A percentile compares a stretch with the other conserved stretches of the same genome.
These are phyloP conservation scores for Monilinia polystroma DNA, from an alignment of 2,329 filamentous ascomycete genomes.

Conservation along the genomic window DNA sequence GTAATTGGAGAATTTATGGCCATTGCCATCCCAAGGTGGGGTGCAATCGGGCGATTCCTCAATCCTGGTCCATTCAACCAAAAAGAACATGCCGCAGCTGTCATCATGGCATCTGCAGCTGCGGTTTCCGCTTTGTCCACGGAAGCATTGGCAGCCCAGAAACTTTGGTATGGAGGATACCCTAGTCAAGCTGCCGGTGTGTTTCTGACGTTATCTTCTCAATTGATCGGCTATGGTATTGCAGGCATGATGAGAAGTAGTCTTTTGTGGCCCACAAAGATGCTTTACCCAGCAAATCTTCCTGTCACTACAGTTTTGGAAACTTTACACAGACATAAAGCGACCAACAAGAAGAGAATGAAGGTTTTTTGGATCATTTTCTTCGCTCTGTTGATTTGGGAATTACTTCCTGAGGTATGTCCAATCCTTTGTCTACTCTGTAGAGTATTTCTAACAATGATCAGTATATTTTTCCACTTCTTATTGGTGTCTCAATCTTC, in stretches of 20 bases:
- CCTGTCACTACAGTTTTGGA: constrained; percentile 46
- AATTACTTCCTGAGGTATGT: constrained; percentile 24
- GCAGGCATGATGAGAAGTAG: constrained; percentile 60
- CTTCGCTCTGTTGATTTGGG: constrained; percentile 24
- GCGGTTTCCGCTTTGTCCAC: constrained; percentile 56
- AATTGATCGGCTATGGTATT: constrained; percentile 63
- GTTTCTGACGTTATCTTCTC: constrained; percentile 58
- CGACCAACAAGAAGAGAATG: constrained; percentile 42
- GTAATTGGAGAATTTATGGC: constrained; percentile 42
- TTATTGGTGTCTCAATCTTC: constrained; percentile 53
- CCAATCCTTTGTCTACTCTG: not conserved
- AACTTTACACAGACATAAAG: constrained; percentile 43
- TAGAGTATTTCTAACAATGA: not conserved
- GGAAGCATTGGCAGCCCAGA: constrained; percentile 69
- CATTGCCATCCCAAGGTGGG: constrained; percentile 40
- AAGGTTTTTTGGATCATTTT: constrained; percentile 40
- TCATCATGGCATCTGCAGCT: constrained; percentile 49
- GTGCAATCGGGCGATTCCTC: constrained; percentile 48
- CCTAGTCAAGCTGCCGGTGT: constrained; percentile 45
- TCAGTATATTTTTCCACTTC: constrained; percentile 33
- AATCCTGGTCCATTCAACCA: constrained; percentile 68
- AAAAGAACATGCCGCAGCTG: constrained; percentile 66
- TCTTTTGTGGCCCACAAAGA: constrained; percentile 58
- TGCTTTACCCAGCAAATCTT: constrained; percentile 63
- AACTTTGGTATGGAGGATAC: constrained; percentile 50